A percentile compares a stretch with the other conserved stretches of the same genome.
Evolutionary conservation across 1,139 yeast species (phyloP).

Genomic region (Arxiozyma bovina): DNA sequence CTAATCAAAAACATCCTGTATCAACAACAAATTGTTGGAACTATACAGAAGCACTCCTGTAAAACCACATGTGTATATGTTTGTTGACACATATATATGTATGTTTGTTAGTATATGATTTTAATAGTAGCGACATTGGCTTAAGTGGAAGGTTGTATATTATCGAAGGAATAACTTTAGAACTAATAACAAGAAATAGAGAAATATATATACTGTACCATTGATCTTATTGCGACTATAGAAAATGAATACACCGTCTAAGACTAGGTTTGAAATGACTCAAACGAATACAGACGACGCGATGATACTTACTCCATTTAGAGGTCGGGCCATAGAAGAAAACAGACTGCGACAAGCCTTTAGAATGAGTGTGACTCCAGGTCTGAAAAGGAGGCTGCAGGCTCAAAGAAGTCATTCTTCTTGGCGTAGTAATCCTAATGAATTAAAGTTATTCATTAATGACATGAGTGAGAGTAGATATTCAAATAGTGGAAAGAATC

Average conservation of each 20-base stretch:
- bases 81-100: no score
- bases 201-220: neutral
- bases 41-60: no score
- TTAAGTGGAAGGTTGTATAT: no score
- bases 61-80: neutral
- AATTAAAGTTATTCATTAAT: slow-evolving; percentile 14
- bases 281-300: neutral
- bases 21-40: neutral
- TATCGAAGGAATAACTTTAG: neutral
- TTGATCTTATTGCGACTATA: neutral
- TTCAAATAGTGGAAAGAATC: slow-evolving; percentile 12
- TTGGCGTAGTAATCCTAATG: slow-evolving; percentile 13
- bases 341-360: slow-evolving; percentile 14
- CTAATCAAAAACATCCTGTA: no score
- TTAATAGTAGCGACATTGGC: neutral
- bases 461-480: slow-evolving; percentile 18
- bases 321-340: slow-evolving; percentile 19
- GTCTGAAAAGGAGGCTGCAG: slow-evolving; percentile 13
- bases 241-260: neutral
- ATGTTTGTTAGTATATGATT: neutral
- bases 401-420: slow-evolving; percentile 9
- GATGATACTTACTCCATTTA: slow-evolving; percentile 19
- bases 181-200: no score
- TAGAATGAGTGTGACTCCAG: slow-evolving; percentile 18
- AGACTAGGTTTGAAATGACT: neutral